Evolutionary conservation across 2,329 filamentous ascomycete genomes (phyloP), one percentile per base, ranked within the genome.

Genomic region (Cladosporium velox): DNA sequence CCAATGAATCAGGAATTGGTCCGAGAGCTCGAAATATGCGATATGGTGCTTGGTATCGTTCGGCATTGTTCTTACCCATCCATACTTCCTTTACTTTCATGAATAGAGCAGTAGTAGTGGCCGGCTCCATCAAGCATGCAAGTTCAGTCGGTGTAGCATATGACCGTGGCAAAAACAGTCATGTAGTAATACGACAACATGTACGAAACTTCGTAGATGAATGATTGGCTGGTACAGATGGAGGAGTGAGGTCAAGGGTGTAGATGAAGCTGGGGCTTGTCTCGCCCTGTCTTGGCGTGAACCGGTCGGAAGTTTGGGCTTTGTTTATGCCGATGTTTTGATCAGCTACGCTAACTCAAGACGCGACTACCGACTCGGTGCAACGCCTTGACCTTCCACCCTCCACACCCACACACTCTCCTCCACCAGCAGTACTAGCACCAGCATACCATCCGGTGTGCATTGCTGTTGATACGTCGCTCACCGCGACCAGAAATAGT

Each of bases 251-350:
- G n/a, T n/a, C n/a, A n/a, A n/a, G n/a, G n/a, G 28, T 55, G 52
- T 44, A n/a, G 8, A 55, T n/a, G 51, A 30, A 54, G n/a, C n/a
- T 10, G 41, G n/a, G n/a, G 10, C n/a, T 21, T 47, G 41, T 47
- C n/a, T 47, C 41, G 41, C 41, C 7, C n/a, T 54, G 51, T 54
- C 51, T 54, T 54, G 51, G 51, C 51, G 26, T 47, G n/a, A 24
- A 21, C 28, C 10, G 4, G 4, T 34, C 52, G 52, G 52, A 34
- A 55, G 52, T 32, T 55, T 55, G 28, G 28, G 18, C 32, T 55
- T 55, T 55, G 52, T 55, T 55, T 55, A 55, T 55, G 52, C 52
- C 52, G 52, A 55, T 55, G 52, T 55, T 55, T 55, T 55, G 52
- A 55, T 55, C 52, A 55, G 32, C 52, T 34, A n/a, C 51, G 51